Evolutionary conservation across 768 basidiomycete genomes (phyloP), one percentile per base, ranked within the genome.

Genomic region (Dacryopinax spathularia): DNA sequence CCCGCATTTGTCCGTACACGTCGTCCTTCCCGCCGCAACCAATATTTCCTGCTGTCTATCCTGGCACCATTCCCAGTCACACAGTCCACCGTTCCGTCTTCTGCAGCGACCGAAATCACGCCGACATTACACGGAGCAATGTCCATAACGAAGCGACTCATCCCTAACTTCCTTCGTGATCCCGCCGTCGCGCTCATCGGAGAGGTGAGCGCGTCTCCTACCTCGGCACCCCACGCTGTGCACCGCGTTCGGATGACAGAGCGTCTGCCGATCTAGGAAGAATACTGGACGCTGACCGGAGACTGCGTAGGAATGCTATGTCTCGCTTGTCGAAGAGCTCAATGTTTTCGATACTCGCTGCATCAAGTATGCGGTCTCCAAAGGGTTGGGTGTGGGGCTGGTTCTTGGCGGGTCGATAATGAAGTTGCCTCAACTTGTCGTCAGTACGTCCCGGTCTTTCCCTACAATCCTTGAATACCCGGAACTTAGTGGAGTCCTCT

Each of bases 361-460:
- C 74, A 78, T 98, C 72, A 93, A 93, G 75, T 91, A 91, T 73
- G 82, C 91, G 0, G 73, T 96, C 62, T 96, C 93, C 1, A 98
- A 98, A 72, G 93, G 86, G 0, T 77, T 99, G 6, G 94, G 96
- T 0, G 75, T 99, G 16, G 95, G 87, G 0, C 94, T 98, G 60
- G 93, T 98, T 41, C 77, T 89, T 1, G 95, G 89, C 39, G 94
- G 94, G 0, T 85, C 87, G 1, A 89, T 99, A 66, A 89, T 99
- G 85, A 99, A 99, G 75, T 82, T 98, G 1, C 95, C 95, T 0
- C 95, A 98, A 72, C 77, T 96, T n/a, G 69, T 89, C 31, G 81
- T 91, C 62, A 90, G 89, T 90, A 68, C 70, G 88, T 77, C n/a
- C 2, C 13, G 7, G 34, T 12, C 34, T 22, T 18, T 37, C 33